Percentiles rank a stretch among this genome's conserved stretches.
Conservation (phyloP, 441 rosid species). For the Brassica hybrid region DNA sequence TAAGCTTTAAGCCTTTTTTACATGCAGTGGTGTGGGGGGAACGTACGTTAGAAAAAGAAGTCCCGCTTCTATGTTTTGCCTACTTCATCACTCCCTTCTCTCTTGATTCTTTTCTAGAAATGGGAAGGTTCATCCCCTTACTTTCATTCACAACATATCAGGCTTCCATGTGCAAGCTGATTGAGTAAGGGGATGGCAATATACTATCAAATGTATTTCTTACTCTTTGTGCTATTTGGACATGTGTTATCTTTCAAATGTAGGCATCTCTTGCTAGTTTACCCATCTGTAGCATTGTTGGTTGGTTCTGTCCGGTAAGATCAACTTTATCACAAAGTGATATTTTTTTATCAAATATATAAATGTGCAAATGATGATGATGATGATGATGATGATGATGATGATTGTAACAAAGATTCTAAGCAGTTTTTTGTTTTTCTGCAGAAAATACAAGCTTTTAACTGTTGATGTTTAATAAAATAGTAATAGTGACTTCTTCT, state of each 20-base stretch:
- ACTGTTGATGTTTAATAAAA: not conserved
- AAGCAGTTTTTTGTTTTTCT: not conserved
- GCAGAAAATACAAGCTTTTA: not conserved
- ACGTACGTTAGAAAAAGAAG: slow-evolving; percentile 82
- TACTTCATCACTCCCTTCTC: slow-evolving; percentile 44
- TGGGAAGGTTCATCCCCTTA: slow-evolving; percentile 89
- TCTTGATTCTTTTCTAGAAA: slow-evolving; percentile 50
- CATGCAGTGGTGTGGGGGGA: no score
- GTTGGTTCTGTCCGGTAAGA: not conserved
- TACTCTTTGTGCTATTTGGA: slow-evolving; percentile 30
- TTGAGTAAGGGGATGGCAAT: slow-evolving; percentile 48
- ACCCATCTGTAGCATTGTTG: slow-evolving; percentile 19
- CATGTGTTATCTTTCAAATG: slow-evolving; percentile 12
- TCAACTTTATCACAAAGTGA: no score
- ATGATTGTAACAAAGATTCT: no score
- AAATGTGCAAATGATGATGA: no score
- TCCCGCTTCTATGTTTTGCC: slow-evolving; percentile 86
- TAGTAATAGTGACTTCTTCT: not conserved
- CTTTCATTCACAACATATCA: slow-evolving; percentile 94
- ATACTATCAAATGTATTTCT: slow-evolving; percentile 18
- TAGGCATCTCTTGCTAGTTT: slow-evolving; percentile 14
- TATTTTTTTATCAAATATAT: no score
- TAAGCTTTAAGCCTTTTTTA: not conserved
- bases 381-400: no score
- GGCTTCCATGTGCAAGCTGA: slow-evolving; percentile 94